phyloP scores from a whole-genome alignment of 2,329 filamentous ascomycete genomes.

The Fusarium sulawesiense region DNA sequence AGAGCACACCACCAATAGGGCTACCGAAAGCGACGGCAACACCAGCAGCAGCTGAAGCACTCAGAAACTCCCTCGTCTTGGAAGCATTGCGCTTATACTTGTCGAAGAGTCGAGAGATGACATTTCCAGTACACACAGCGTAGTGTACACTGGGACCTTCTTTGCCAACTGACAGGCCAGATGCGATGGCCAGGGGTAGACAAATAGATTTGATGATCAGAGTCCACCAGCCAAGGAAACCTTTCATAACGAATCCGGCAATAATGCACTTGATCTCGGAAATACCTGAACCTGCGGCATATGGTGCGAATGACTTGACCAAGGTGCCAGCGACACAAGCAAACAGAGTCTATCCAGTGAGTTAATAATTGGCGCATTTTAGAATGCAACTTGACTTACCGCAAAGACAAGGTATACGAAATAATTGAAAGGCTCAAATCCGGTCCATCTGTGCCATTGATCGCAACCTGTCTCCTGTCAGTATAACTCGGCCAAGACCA shows the following conservation, averaged over 20 bases:
- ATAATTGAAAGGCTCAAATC: slow-evolving; percentile 83
- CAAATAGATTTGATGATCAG: slow-evolving; percentile 93
- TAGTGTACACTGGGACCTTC: slow-evolving; percentile 99
- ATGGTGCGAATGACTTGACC: slow-evolving; percentile 92
- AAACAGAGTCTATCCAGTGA: slow-evolving; percentile 71
- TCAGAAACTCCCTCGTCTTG: slow-evolving; percentile 94
- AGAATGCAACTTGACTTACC: slow-evolving; percentile 57
- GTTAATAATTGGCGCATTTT: neutral
- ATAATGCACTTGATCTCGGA: slow-evolving; percentile 99
- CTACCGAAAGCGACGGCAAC: slow-evolving; percentile 97
- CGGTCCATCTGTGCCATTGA: slow-evolving; percentile 91
- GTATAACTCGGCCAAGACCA: neutral
- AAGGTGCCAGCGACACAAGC: slow-evolving; percentile 84
- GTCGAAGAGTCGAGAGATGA: slow-evolving; percentile 90
- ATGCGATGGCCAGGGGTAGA: slow-evolving; percentile 90
- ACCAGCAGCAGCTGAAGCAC: slow-evolving; percentile 92
- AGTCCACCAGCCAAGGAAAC: slow-evolving; percentile 92
- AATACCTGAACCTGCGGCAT: slow-evolving; percentile 95
- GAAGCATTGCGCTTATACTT: slow-evolving; percentile 93
- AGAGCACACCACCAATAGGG: slow-evolving; percentile 95
- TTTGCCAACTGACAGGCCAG: slow-evolving; percentile 93
- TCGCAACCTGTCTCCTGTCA: slow-evolving; percentile 71
- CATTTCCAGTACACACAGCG: slow-evolving; percentile 95
- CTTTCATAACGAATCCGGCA: slow-evolving; percentile 98
- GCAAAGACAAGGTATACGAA: slow-evolving; percentile 88